Evolutionary conservation across 176 grass and related monocot species (phyloP).

Genomic region (Tuctoria greenei): DNA sequence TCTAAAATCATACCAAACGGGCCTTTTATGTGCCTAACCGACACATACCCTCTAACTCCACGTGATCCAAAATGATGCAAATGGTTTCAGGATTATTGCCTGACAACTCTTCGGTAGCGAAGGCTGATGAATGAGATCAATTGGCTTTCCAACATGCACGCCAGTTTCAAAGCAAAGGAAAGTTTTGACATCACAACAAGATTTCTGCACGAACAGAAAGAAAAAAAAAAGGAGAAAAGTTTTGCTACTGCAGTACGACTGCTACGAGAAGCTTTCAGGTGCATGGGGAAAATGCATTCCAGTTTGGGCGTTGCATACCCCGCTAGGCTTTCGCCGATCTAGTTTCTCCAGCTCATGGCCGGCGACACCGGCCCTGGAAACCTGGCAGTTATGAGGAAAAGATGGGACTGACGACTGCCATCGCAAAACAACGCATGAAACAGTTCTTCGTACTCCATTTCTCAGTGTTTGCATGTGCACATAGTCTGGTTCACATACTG

Average conservation of each 20-base stretch:
- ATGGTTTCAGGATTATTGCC: too few species aligned
- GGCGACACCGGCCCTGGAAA: conserved; percentile 41
- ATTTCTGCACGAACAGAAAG: too few species aligned
- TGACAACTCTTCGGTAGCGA: too few species aligned
- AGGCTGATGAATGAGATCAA: too few species aligned
- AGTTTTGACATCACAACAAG: too few species aligned
- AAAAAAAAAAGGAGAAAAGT: too few species aligned
- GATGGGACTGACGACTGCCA: background rate
- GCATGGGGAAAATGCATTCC: conserved; percentile 34
- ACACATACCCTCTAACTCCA: too few species aligned
- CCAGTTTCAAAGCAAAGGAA: too few species aligned
- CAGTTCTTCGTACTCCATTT: background rate
- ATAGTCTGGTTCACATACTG: background rate
- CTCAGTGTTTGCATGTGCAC: background rate
- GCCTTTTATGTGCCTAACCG: too few species aligned
- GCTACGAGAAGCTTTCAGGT: background rate
- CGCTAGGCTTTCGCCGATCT: conserved; percentile 45
- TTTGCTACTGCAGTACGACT: background rate
- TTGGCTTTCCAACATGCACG: too few species aligned
- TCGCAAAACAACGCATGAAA: background rate
- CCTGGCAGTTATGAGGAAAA: conserved; percentile 17
- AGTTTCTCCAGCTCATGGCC: conserved; percentile 15
- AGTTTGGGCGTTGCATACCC: conserved; percentile 43
- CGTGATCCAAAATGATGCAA: too few species aligned
- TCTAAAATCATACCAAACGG: too few species aligned